Conservation (phyloP, 2,329 filamentous ascomycete genomes). For the Sphaerulina vaccinii region DNA sequence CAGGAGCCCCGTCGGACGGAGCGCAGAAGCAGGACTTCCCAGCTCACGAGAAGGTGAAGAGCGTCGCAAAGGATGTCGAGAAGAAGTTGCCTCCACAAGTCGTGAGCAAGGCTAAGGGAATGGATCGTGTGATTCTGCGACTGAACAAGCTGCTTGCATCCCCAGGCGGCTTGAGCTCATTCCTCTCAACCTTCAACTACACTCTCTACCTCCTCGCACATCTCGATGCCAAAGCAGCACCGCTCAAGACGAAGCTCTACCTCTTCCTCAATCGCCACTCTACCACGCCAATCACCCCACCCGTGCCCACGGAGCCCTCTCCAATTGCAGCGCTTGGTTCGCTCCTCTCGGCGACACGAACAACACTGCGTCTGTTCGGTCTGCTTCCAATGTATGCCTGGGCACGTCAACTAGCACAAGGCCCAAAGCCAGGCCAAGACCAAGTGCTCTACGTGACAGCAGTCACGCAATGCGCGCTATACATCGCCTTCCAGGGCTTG, state of each 20-base stretch:
- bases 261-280: constrained; percentile 35
- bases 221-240: constrained; percentile 41
- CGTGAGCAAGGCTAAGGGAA: constrained; percentile 33
- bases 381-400: constrained; percentile 47
- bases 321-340: constrained; percentile 39
- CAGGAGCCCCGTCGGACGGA: constrained; percentile 38
- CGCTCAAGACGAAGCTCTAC: constrained; percentile 38
- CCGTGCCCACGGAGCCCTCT: constrained; percentile 27
- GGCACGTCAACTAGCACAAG: constrained; percentile 42
- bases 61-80: constrained; percentile 33
- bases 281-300: constrained; percentile 20
- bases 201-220: constrained; percentile 47
- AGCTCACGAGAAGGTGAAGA: constrained; percentile 37
- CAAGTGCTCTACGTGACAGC: constrained; percentile 44
- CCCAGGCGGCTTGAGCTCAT: constrained; percentile 46
- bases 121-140: constrained; percentile 43
- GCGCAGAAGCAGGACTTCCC: constrained; percentile 33
- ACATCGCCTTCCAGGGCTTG: constrained; percentile 45
- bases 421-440: constrained; percentile 45
- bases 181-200: constrained; percentile 50
- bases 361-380: constrained; percentile 46
- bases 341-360: constrained; percentile 44
- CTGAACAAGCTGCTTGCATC: constrained; percentile 47
- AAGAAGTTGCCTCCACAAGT: constrained; percentile 31
- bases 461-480: constrained; percentile 43